A percentile compares a stretch with the other conserved stretches of the same genome.
These are phyloP conservation scores for Rhododendron henanense DNA, from an alignment of 148 eudicot genomes.

Conservation along the genomic window DNA sequence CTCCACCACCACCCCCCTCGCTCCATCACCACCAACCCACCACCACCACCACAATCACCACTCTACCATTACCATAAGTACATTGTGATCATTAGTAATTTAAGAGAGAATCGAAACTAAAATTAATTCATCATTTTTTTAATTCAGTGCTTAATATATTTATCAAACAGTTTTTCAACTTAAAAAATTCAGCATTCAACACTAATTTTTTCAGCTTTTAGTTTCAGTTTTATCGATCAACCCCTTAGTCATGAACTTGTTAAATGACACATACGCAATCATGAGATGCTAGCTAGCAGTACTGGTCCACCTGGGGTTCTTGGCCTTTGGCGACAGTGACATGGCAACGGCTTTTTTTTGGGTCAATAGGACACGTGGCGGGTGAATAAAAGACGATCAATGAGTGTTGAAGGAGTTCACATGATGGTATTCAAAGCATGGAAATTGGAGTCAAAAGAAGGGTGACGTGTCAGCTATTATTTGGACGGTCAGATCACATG, in stretches of 20 bases:
- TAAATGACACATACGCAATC: background rate
- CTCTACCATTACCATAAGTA: too few species aligned
- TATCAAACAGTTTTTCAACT: too few species aligned
- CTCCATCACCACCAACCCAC: too few species aligned
- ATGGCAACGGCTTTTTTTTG: background rate
- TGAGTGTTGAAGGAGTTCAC: conserved; percentile 1
- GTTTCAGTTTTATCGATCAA: too few species aligned
- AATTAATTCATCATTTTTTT: too few species aligned
- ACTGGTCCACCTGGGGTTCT: background rate
- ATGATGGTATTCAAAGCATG: background rate
- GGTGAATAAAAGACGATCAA: background rate
- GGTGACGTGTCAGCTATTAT: background rate
- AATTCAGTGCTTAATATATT: too few species aligned
- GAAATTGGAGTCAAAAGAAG: background rate
- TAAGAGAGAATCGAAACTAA: too few species aligned
- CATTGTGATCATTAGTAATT: too few species aligned
- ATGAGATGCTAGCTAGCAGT: background rate
- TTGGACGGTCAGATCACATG: conserved; percentile 9
- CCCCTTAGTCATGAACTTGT: background rate
- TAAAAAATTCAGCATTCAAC: too few species aligned
- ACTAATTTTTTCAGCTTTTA: too few species aligned
- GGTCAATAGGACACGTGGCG: background rate
- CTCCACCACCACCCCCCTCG: too few species aligned
- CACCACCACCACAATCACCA: too few species aligned
- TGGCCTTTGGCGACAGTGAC: background rate